Conservation (phyloP, 2,329 filamentous ascomycete genomes). For the Xylariaceae sp. region DNA sequence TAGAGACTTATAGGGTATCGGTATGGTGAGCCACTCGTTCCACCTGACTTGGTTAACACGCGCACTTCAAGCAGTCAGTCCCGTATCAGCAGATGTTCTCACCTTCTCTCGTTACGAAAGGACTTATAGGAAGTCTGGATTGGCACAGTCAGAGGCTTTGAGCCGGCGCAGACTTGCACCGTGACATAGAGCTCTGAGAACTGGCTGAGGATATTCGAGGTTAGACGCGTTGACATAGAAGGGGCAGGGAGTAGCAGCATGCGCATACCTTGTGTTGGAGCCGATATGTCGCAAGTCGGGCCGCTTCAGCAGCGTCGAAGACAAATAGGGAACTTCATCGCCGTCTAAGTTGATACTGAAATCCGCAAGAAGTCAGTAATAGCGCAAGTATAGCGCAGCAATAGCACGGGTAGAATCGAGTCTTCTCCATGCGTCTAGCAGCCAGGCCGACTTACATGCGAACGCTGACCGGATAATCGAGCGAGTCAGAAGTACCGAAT, state of each 20-base stretch:
- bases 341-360: conserved; percentile 58
- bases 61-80: neutral
- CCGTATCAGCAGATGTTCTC: conserved; percentile 13
- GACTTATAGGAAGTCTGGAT: conserved; percentile 89
- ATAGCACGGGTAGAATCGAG: neutral
- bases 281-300: conserved; percentile 82
- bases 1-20: conserved; percentile 76
- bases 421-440: neutral
- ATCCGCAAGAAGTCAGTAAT: conserved; percentile 3
- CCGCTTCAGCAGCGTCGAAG: conserved; percentile 71
- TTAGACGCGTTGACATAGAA: conserved; percentile 17
- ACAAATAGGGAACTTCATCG: conserved; percentile 66
- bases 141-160: conserved; percentile 87
- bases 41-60: conserved; percentile 49
- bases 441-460: conserved; percentile 48
- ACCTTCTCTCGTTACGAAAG: conserved; percentile 68
- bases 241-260: neutral
- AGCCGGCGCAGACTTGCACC: conserved; percentile 90
- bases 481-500: conserved; percentile 82
- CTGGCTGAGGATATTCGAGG: conserved; percentile 45
- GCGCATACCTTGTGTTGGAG: conserved; percentile 66
- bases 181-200: conserved; percentile 90
- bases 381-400: neutral
- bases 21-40: conserved; percentile 94
- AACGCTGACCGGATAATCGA: conserved; percentile 67